Percentiles rank a stretch among this genome's conserved stretches.
These are phyloP conservation scores for Euclidium syriacum DNA, from an alignment of 345 rosid genomes.

Conservation along the genomic window DNA sequence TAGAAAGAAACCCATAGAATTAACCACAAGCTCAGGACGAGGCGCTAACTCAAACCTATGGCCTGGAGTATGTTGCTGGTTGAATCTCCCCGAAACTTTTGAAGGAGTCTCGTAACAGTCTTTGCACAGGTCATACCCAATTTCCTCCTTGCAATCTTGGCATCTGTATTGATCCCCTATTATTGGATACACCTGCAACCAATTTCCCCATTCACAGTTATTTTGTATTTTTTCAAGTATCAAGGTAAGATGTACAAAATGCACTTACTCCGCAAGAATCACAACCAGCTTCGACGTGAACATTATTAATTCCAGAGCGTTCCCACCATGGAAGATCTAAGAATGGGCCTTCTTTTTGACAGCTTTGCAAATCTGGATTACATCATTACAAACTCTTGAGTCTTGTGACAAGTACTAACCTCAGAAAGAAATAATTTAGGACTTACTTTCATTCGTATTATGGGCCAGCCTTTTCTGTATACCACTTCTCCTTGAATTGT, in stretches of 20 bases:
- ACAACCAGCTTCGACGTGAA: conserved; percentile 54
- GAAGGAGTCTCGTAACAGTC: conserved; percentile 58
- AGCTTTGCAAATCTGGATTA: conserved; percentile 30
- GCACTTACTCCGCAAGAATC: conserved; percentile 59
- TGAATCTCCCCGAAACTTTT: conserved; percentile 76
- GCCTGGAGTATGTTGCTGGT: conserved; percentile 82
- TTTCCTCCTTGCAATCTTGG: conserved; percentile 51
- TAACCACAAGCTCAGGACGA: not conserved
- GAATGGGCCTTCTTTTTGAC: conserved; percentile 20
- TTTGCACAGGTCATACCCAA: conserved; percentile 86
- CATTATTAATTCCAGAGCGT: conserved; percentile 16
- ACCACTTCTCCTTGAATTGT: conserved; percentile 43
- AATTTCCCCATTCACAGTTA: too few species aligned
- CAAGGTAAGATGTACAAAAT: too few species aligned
- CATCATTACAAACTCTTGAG: not conserved
- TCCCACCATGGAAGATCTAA: conserved; percentile 18
- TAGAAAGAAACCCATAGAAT: not conserved
- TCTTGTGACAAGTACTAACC: conserved; percentile 8
- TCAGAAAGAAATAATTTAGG: conserved; percentile 3
- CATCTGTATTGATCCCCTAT: conserved; percentile 70
- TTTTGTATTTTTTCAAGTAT: too few species aligned
- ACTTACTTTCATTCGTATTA: conserved; percentile 29
- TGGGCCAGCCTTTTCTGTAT: conserved; percentile 26
- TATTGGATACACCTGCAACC: conserved; percentile 58
- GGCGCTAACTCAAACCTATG: conserved; percentile 43